Conservation (phyloP, 2,329 filamentous ascomycete genomes). For the Pseudogymnoascus sp. region DNA sequence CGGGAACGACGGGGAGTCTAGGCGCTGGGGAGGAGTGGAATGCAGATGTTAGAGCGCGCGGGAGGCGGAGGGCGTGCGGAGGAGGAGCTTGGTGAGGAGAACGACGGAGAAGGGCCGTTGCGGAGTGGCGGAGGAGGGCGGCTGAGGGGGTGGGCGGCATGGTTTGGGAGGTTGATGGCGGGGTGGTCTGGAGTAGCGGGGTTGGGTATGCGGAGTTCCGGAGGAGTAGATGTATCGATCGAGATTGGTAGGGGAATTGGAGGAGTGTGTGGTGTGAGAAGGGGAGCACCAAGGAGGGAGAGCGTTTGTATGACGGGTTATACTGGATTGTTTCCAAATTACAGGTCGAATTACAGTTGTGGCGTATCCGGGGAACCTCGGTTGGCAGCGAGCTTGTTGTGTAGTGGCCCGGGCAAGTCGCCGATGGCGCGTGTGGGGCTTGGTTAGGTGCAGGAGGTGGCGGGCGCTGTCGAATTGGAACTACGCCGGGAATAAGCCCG, state of each 20-base stretch:
- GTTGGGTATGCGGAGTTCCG: neutral
- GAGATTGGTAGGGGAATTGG: too few relatives aligned
- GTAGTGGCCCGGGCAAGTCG: neutral
- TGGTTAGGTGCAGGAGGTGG: neutral
- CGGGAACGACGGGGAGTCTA: neutral
- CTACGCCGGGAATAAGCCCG: neutral
- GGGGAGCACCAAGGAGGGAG: too few relatives aligned
- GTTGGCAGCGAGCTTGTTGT: neutral
- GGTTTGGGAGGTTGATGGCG: neutral
- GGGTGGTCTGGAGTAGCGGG: neutral
- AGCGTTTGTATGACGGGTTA: neutral
- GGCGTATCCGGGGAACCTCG: slow-evolving; percentile 2
- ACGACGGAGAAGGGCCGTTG: neutral
- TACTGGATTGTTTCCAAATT: neutral
- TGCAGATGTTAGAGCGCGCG: neutral
- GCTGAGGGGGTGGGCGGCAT: neutral
- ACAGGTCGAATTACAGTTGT: slow-evolving; percentile 3
- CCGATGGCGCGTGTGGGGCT: neutral
- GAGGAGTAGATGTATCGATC: too few relatives aligned
- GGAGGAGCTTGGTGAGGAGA: too few relatives aligned
- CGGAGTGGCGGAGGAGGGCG: neutral
- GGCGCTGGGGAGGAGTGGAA: neutral
- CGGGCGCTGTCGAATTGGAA: neutral
- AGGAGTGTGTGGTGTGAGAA: too few relatives aligned
- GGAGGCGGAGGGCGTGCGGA: neutral